These are phyloP conservation scores for Dactylellina cionopaga DNA, from an alignment of 2,329 filamentous ascomycete species.

Conservation along the genomic window DNA sequence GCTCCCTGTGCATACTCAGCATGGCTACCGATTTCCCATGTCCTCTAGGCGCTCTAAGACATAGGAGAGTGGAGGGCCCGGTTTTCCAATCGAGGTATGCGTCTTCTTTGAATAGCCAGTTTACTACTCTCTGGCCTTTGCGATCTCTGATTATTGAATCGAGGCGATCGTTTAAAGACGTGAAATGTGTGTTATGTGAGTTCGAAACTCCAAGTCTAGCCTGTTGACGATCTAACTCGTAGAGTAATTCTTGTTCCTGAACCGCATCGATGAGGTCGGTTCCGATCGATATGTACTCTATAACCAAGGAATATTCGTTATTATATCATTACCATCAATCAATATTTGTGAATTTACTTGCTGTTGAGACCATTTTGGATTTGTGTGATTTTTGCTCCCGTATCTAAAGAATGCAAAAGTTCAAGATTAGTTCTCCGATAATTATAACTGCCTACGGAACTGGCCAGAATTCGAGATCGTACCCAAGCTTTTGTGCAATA, in stretches of 20 bases:
- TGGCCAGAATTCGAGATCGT: no score
- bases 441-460: neutral
- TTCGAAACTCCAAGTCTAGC: neutral
- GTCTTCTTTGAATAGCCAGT: constrained; percentile 16
- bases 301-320: neutral
- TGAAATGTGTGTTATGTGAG: constrained; percentile 18
- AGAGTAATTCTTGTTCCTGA: neutral
- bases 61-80: neutral
- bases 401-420: constrained; percentile 14
- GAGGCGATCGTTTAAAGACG: constrained; percentile 2
- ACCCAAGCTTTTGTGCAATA: constrained; percentile 22
- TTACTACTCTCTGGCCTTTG: neutral
- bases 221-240: constrained; percentile 17
- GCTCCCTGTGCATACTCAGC: constrained; percentile 19
- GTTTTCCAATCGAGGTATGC: constrained; percentile 15
- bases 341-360: no score
- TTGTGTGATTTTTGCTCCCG: constrained; percentile 9
- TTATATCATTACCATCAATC: no score
- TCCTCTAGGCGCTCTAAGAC: constrained; percentile 11
- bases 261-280: constrained; percentile 15
- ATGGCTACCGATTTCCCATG: constrained; percentile 24
- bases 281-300: constrained; percentile 11
- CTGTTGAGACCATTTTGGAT: neutral
- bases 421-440: neutral
- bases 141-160: constrained; percentile 1